Evolutionary conservation across 2,329 filamentous ascomycete genomes (phyloP).

Genomic region (Penicillium sp.): DNA sequence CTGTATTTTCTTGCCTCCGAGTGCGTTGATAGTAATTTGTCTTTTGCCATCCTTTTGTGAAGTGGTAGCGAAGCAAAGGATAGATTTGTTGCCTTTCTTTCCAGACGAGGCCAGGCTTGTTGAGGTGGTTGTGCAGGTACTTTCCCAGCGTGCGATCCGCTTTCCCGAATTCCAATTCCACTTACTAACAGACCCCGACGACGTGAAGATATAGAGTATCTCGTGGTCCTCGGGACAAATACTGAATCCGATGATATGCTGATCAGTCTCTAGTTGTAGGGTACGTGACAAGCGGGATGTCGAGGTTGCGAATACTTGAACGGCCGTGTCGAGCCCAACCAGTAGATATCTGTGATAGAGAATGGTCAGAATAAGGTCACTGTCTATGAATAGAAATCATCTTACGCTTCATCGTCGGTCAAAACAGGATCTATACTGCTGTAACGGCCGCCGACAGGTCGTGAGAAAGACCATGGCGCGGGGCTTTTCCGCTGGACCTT

Average conservation of each 20-base stretch:
- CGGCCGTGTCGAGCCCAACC: constrained; percentile 66
- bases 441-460: constrained; percentile 54
- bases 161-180: constrained; percentile 57
- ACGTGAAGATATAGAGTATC: constrained; percentile 53
- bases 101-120: constrained; percentile 25
- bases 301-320: constrained; percentile 75
- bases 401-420: constrained; percentile 54
- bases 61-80: constrained; percentile 41
- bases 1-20: constrained; percentile 23
- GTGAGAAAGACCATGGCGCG: constrained; percentile 47
- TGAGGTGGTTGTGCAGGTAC: constrained; percentile 36
- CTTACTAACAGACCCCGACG: constrained; percentile 49
- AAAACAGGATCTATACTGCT: constrained; percentile 56
- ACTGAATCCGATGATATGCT: constrained; percentile 50
- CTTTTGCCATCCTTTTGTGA: constrained; percentile 37
- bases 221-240: constrained; percentile 51
- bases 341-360: constrained; percentile 61
- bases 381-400: neutral
- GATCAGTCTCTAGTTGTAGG: constrained; percentile 54
- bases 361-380: constrained; percentile 7
- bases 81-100: constrained; percentile 27
- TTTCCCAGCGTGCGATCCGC: constrained; percentile 45
- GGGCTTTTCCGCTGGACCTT: constrained; percentile 14
- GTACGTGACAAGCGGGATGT: constrained; percentile 77
- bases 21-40: constrained; percentile 28